Evolutionary conservation across 208 protist species (phyloP).

Genomic region (Leishmania amazonensis): DNA sequence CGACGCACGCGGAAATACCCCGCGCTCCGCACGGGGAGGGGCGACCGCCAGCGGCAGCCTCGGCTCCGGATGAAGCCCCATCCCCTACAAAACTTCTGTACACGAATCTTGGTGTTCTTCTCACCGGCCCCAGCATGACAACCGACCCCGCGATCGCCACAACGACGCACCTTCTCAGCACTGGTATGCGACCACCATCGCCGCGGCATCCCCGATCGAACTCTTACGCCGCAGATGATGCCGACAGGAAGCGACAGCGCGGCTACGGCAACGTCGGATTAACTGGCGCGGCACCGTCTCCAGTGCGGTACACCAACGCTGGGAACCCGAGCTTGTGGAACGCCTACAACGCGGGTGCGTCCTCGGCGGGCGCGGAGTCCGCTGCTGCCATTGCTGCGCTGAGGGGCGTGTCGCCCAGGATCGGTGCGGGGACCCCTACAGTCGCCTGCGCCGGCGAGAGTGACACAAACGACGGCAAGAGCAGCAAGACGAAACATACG

Average conservation of each 20-base stretch:
- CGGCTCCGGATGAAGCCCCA: not conserved
- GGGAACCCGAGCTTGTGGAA: constrained; percentile 26
- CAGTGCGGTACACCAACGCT: constrained; percentile 31
- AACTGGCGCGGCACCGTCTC: not conserved
- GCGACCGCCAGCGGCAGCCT: not conserved
- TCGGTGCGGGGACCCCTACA: not conserved
- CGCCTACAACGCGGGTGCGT: not conserved
- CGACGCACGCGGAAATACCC: not conserved
- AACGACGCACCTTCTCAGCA: not conserved
- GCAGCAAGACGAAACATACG: constrained; percentile 7
- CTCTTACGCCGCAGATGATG: not conserved
- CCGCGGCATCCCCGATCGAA: not conserved
- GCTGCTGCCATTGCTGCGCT: constrained; percentile 11
- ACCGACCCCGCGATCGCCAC: not conserved
- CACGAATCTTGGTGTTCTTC: constrained; percentile 13
- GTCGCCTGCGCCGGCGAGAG: not conserved
- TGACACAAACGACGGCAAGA: not conserved
- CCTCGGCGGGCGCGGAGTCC: constrained; percentile 10
- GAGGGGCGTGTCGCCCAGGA: not conserved
- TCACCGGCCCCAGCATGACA: not conserved
- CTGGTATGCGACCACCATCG: not conserved
- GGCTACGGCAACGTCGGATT: not conserved
- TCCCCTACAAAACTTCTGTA: constrained; percentile 9
- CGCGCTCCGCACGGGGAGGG: not conserved
- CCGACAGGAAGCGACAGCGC: not conserved